Evolutionary conservation across 768 basidiomycete species (phyloP).

Genomic region (Gelatoporia subvermispora): DNA sequence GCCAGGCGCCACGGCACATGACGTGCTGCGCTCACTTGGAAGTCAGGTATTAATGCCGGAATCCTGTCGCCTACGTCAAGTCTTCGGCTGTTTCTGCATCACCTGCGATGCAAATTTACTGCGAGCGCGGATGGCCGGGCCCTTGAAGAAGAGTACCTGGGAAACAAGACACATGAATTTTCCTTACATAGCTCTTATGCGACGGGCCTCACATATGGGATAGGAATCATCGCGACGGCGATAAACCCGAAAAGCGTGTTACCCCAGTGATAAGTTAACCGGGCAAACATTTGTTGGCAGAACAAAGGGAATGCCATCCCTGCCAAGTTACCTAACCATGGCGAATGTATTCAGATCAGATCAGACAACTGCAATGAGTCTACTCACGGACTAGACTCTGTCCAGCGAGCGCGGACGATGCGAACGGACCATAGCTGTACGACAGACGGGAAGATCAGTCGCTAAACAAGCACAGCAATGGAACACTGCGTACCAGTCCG

Average conservation of each 20-base stretch:
- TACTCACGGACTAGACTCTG: constrained; percentile 42
- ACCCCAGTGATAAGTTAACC: constrained; percentile 47
- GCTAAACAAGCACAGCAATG: not conserved
- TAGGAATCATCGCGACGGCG: constrained; percentile 38
- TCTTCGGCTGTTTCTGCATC: constrained; percentile 5
- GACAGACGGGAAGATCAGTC: not conserved
- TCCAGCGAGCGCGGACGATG: constrained; percentile 51
- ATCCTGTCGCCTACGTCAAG: too few relatives aligned
- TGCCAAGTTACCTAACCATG: constrained; percentile 30
- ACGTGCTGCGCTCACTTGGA: too few relatives aligned
- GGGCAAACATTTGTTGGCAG: constrained; percentile 39
- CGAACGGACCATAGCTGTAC: constrained; percentile 40
- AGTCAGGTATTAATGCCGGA: too few relatives aligned
- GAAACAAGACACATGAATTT: not conserved
- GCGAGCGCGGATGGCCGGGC: constrained; percentile 19
- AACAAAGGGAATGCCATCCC: constrained; percentile 47
- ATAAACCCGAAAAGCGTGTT: constrained; percentile 37
- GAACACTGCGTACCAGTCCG: constrained; percentile 39
- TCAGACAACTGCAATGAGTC: not conserved
- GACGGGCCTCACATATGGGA: constrained; percentile 34
- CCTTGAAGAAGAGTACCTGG: constrained; percentile 22
- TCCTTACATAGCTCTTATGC: not conserved
- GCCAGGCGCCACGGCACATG: too few relatives aligned
- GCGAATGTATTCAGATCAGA: not conserved
- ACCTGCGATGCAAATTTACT: constrained; percentile 22